Evolutionary conservation across 768 basidiomycete genomes (phyloP).

Genomic region (Psilocybe cyanescens): DNA sequence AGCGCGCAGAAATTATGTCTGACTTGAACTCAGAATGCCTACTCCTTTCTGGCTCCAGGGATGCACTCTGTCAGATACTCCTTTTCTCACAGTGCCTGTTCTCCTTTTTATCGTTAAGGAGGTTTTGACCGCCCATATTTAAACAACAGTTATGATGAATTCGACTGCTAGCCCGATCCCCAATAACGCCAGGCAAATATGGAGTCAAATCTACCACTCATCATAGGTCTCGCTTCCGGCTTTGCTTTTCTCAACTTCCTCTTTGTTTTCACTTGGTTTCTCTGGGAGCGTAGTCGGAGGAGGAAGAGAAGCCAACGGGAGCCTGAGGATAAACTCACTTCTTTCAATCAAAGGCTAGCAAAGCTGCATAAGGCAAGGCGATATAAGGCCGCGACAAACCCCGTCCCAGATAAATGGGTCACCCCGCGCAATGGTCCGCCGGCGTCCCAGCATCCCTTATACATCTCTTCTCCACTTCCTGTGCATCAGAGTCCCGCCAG

Average conservation of each 20-base stretch:
- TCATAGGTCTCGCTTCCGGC: slow-evolving; percentile 11
- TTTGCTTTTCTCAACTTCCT: slow-evolving; percentile 10
- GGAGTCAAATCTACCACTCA: slow-evolving; percentile 9
- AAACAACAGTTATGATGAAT: neutral
- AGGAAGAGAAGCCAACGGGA: neutral
- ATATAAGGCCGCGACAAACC: neutral
- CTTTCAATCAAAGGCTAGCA: neutral
- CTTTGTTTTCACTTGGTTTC: slow-evolving; percentile 10
- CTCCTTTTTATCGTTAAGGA: neutral
- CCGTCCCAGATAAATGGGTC: neutral
- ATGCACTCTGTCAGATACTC: neutral
- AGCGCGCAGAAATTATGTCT: no score
- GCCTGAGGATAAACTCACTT: slow-evolving; percentile 3
- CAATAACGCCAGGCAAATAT: slow-evolving; percentile 1
- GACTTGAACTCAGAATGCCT: neutral
- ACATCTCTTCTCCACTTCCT: neutral
- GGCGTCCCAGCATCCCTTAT: neutral
- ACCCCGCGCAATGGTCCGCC: neutral
- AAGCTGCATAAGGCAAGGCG: slow-evolving; percentile 1
- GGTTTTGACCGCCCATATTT: neutral
- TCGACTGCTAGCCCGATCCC: neutral
- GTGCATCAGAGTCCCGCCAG: neutral
- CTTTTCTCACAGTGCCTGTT: neutral
- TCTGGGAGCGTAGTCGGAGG: slow-evolving; percentile 8
- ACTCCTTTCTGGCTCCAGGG: neutral